These are phyloP conservation scores for Umbelopsis ramanniana DNA, from an alignment of 192 early-diverging fungal genomes.

Conservation along the genomic window DNA sequence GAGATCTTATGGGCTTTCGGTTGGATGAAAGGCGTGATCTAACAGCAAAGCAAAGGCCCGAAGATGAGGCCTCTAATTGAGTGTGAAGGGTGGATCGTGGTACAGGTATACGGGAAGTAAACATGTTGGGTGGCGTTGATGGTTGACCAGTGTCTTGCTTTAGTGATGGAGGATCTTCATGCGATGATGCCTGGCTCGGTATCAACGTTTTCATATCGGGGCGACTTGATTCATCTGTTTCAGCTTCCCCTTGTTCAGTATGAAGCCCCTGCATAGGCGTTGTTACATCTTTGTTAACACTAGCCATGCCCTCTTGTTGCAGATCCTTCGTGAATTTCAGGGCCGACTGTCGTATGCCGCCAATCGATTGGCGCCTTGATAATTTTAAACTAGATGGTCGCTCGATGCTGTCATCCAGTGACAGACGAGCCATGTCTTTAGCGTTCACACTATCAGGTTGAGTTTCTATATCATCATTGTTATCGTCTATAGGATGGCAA, in stretches of 20 bases:
- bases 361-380: neutral
- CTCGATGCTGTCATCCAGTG: neutral
- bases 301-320: neutral
- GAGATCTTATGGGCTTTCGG: neutral
- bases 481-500: too few species aligned
- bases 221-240: too few species aligned
- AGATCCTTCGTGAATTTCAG: neutral
- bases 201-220: neutral
- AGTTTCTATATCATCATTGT: too few species aligned
- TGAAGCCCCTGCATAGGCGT: neutral
- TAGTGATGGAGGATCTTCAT: neutral
- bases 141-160: neutral
- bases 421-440: neutral
- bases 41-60: neutral
- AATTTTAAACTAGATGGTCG: neutral
- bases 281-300: neutral
- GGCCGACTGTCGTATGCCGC: conserved; percentile 9
- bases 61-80: neutral
- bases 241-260: neutral
- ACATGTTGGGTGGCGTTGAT: neutral
- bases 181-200: neutral
- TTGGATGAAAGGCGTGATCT: neutral
- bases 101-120: neutral
- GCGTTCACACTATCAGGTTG: neutral
- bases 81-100: neutral